phyloP scores from a whole-genome alignment of 1,139 yeast species.

The Candida mesenterica region DNA sequence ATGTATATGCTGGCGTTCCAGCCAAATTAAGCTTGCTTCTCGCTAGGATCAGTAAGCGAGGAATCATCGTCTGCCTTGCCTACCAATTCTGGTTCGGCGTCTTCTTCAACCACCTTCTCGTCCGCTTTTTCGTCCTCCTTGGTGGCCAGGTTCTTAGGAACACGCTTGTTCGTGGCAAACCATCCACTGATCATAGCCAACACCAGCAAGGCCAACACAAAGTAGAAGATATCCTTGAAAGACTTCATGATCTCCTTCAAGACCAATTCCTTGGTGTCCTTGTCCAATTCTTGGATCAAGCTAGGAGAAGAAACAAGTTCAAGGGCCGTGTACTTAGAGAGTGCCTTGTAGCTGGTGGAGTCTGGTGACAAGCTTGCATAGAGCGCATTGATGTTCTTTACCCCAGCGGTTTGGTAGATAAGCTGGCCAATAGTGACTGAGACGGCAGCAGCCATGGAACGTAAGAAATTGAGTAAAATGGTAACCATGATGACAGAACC shows the following conservation, averaged over 20 bases:
- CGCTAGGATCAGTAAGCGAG: too few relatives aligned
- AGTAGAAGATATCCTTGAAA: conserved; percentile 40
- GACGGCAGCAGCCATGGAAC: conserved; percentile 19
- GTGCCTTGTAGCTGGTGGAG: conserved; percentile 17
- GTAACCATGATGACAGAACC: conserved; percentile 22
- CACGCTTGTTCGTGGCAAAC: conserved; percentile 36
- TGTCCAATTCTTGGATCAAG: conserved; percentile 26
- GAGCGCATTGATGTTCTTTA: conserved; percentile 19
- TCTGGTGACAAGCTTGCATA: conserved; percentile 13
- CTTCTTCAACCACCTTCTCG: too few relatives aligned
- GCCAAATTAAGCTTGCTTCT: too few relatives aligned
- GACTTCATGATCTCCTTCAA: conserved; percentile 35
- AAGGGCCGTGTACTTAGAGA: conserved; percentile 18
- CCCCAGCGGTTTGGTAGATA: conserved; percentile 15
- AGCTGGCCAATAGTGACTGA: conserved; percentile 19
- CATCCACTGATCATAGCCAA: conserved; percentile 26
- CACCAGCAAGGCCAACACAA: conserved; percentile 33
- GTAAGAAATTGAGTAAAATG: conserved; percentile 18
- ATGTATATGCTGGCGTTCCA: too few relatives aligned
- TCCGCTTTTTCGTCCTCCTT: conserved; percentile 17
- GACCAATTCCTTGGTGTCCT: conserved; percentile 19
- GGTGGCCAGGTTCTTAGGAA: conserved; percentile 36
- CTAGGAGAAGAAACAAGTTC: conserved; percentile 30
- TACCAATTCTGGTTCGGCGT: too few relatives aligned
- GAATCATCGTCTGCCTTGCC: too few relatives aligned